phyloP scores from a whole-genome alignment of 345 rosid genomes.

The Syzygium grande region DNA sequence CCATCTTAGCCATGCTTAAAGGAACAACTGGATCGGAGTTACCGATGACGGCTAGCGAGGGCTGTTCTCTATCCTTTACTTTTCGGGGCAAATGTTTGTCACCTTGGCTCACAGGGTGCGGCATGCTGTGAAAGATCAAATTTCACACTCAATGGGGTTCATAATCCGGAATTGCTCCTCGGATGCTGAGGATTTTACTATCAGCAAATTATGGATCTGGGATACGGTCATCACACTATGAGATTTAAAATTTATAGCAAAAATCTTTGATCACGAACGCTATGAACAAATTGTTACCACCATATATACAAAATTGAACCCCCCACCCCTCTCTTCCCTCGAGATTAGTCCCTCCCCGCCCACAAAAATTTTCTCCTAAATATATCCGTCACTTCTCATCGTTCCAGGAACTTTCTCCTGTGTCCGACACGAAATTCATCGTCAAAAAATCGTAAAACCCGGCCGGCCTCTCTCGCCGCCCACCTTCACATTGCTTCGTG shows the following conservation, averaged over 20 bases:
- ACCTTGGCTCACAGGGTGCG: neutral
- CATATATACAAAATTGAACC: neutral
- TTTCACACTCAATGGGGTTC: neutral
- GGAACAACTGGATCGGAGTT: neutral
- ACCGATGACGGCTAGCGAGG: neutral
- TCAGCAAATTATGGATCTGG: neutral
- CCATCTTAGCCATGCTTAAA: neutral
- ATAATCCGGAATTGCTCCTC: neutral
- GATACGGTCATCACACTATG: neutral
- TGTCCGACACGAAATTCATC: neutral
- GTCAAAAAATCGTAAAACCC: neutral
- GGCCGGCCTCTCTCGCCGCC: neutral
- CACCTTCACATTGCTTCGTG: conserved; percentile 13
- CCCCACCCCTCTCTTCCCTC: neutral
- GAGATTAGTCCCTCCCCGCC: neutral
- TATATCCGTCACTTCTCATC: neutral
- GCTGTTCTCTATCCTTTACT: neutral
- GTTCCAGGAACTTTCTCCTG: neutral
- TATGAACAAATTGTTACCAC: neutral
- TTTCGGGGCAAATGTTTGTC: neutral
- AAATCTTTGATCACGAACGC: neutral
- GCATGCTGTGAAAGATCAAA: neutral
- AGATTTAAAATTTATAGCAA: neutral
- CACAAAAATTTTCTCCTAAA: neutral
- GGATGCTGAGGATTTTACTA: neutral